phyloP scores from a whole-genome alignment of 2,329 filamentous ascomycete species.

The Colletotrichum eleusines region DNA sequence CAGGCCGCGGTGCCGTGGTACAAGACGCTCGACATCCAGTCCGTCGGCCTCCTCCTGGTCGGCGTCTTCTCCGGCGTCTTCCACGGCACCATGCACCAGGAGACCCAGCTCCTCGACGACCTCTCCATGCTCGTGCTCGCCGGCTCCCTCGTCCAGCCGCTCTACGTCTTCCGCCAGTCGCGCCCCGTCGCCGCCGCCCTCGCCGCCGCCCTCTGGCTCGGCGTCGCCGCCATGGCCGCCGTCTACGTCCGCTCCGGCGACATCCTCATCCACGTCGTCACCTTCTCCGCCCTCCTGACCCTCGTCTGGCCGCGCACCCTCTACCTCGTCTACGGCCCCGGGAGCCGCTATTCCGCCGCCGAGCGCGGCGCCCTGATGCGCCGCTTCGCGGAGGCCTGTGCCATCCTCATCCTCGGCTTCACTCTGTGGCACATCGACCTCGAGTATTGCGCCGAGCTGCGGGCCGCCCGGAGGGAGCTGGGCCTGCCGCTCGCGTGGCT shows the following conservation, averaged over 20 bases:
- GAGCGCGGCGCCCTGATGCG: slow-evolving; percentile 46
- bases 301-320: slow-evolving; percentile 51
- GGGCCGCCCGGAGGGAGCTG: slow-evolving; percentile 56
- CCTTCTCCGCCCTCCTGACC: slow-evolving; percentile 52
- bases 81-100: slow-evolving; percentile 59
- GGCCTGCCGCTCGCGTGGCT: slow-evolving; percentile 68
- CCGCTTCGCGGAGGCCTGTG: slow-evolving; percentile 48
- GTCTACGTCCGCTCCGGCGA: slow-evolving; percentile 58
- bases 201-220: slow-evolving; percentile 54
- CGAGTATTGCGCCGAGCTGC: slow-evolving; percentile 62
- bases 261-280: slow-evolving; percentile 58
- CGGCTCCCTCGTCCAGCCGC: slow-evolving; percentile 63
- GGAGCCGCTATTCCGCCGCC: slow-evolving; percentile 46
- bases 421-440: slow-evolving; percentile 69
- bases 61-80: slow-evolving; percentile 58
- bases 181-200: slow-evolving; percentile 48
- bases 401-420: slow-evolving; percentile 59
- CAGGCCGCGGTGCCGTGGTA: slow-evolving; percentile 48
- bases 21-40: slow-evolving; percentile 55
- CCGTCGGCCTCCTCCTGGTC: slow-evolving; percentile 55
- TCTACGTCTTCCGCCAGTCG: slow-evolving; percentile 59
- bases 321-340: slow-evolving; percentile 51
- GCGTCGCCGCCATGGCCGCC: slow-evolving; percentile 55
- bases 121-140: slow-evolving; percentile 69
- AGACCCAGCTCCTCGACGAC: slow-evolving; percentile 64